Conservation (phyloP, 176 grass and related monocot genomes). For the Avena atlantica region DNA sequence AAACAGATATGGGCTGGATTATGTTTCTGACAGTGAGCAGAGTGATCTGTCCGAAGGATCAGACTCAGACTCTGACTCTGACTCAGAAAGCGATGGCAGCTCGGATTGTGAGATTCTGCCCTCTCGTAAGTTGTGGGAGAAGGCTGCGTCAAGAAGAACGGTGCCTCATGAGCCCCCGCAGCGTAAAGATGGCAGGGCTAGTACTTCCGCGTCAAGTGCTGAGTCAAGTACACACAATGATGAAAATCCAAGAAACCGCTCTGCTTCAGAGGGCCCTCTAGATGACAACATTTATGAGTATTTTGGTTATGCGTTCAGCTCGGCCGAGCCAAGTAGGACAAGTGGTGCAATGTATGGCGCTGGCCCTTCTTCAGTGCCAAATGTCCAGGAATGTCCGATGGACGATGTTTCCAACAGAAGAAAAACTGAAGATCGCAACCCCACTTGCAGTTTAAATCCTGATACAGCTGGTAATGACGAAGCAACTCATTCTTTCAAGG, state of each 20-base stretch:
- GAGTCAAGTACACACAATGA: constrained; percentile 34
- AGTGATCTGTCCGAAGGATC: constrained; percentile 47
- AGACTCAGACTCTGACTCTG: not conserved
- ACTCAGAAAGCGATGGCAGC: constrained; percentile 27
- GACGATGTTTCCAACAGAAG: constrained; percentile 30
- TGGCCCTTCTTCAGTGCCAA: constrained; percentile 41
- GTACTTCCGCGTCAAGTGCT: constrained; percentile 44
- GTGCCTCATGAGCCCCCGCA: constrained; percentile 27
- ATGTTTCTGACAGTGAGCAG: constrained; percentile 47
- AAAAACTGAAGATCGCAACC: constrained; percentile 4
- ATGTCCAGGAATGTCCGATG: constrained; percentile 26
- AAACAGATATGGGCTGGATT: constrained; percentile 64
- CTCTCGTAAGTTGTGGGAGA: constrained; percentile 73
- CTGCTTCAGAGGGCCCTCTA: constrained; percentile 5
- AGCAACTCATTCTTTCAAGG: not conserved
- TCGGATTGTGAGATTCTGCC: constrained; percentile 86
- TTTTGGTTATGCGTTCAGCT: constrained; percentile 18
- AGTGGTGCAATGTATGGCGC: constrained; percentile 15
- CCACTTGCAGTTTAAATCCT: constrained; percentile 20
- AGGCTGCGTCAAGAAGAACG: constrained; percentile 65
- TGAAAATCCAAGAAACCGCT: not conserved
- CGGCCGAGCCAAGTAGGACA: constrained; percentile 31
- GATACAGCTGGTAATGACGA: constrained; percentile 12
- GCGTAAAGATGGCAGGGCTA: constrained; percentile 30
- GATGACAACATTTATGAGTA: constrained; percentile 25